Evolutionary conservation across 257 asterid species (phyloP), one percentile per base, ranked within the genome.

Genomic region (Petunia secreta): DNA sequence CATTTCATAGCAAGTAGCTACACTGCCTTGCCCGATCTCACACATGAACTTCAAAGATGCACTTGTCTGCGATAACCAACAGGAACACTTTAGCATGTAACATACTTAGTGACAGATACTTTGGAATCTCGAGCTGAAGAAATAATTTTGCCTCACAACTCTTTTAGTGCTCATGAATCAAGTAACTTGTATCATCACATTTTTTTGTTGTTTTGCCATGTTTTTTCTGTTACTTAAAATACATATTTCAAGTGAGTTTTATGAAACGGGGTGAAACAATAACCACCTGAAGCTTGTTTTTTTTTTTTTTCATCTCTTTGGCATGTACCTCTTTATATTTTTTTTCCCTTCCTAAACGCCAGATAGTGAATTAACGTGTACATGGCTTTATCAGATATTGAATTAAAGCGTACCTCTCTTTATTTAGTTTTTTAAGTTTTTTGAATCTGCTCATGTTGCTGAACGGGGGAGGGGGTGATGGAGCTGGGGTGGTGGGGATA

Each of bases 41-140:
- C 25, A 25, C 25, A 25, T 25, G 25, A 25, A 25, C 25, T 95
- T 95, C 85, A 95, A 89, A 50, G 98, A 95, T n/a, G 98, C 97
- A 87, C 98, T 94, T 38, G 98, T 94, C 98, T 94, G 93, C 85
- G 84, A 69, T 34, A 71, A 79, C 38, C 16, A 60, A 57, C 58
- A 63, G 38, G 37, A 78, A 62, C 8, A 0, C 5, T 73, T 73
- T 50, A 73, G 77, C 77, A 50, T 68, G 57, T 16, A 46, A 44
- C 9, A n/a, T 44, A 44, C 57, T 16, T 36, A 43, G n/a, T 16
- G 52, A 68, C 76, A 44, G 76, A 68, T 68, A 16, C 2, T 68
- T 16, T 0, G 76, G n/a, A 44, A 44, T 44, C 41, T 68, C 2
- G 46, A 68, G 58, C 16, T 16, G 58, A 4, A 44, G 58, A 43